Evolutionary conservation across 2,329 filamentous ascomycete genomes (phyloP).

Genomic region (Ophiostoma sp.): DNA sequence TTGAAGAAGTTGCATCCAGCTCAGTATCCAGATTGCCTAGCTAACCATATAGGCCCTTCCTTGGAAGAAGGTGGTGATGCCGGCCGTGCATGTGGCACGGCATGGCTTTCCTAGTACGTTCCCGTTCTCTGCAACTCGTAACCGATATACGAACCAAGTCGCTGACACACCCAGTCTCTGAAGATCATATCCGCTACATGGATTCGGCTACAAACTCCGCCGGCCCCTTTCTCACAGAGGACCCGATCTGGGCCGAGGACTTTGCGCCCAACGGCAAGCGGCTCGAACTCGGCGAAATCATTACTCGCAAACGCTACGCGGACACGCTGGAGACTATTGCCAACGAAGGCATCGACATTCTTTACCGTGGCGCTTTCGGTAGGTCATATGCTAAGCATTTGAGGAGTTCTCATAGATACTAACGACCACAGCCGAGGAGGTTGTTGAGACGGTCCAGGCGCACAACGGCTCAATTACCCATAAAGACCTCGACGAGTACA

Average conservation of each 20-base stretch:
- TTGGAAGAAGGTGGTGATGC: constrained; percentile 67
- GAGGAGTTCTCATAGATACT: constrained; percentile 32
- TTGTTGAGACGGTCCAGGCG: constrained; percentile 61
- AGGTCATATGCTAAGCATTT: constrained; percentile 14
- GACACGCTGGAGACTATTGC: constrained; percentile 71
- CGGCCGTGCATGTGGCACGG: constrained; percentile 67
- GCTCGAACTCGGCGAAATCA: constrained; percentile 65
- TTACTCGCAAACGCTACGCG: constrained; percentile 77
- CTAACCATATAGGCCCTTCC: constrained; percentile 44
- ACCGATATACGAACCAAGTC: no score
- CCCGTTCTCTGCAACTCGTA: neutral
- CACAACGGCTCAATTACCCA: constrained; percentile 81
- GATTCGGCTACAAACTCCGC: constrained; percentile 34
- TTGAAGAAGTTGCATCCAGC: neutral
- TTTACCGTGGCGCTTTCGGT: constrained; percentile 37
- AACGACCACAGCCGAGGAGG: constrained; percentile 53
- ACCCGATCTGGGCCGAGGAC: constrained; percentile 78
- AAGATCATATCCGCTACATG: constrained; percentile 74
- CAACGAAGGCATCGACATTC: constrained; percentile 49
- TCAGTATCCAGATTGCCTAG: neutral
- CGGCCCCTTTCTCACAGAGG: constrained; percentile 62
- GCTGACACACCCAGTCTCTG: constrained; percentile 46
- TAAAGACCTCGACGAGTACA: constrained; percentile 69
- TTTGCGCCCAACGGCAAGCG: constrained; percentile 77
- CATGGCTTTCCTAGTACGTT: constrained; percentile 57